phyloP scores from a whole-genome alignment of 192 early-diverging fungal species.

The Coemansia sp. region DNA sequence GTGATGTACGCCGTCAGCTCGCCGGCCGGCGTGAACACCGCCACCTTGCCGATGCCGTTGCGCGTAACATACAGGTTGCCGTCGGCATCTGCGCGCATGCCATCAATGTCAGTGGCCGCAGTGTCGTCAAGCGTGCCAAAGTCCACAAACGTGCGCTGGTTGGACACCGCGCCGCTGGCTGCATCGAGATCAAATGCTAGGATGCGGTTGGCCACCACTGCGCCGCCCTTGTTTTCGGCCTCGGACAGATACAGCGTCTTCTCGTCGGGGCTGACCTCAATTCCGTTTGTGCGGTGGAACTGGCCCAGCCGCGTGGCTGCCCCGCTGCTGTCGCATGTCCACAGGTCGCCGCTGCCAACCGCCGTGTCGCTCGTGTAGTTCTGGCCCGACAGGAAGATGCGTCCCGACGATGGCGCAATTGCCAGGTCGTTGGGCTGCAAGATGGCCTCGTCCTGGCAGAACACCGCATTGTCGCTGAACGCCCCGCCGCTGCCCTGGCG shows the following conservation, averaged over 20 bases:
- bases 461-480: slow-evolving; percentile 10
- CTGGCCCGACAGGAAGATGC: slow-evolving; percentile 47
- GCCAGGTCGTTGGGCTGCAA: slow-evolving; percentile 56
- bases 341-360: slow-evolving; percentile 50
- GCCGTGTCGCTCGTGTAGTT: slow-evolving; percentile 32
- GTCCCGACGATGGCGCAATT: slow-evolving; percentile 30
- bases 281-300: slow-evolving; percentile 56
- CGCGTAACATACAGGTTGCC: slow-evolving; percentile 58
- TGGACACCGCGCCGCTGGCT: slow-evolving; percentile 16
- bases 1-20: slow-evolving; percentile 32
- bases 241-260: slow-evolving; percentile 56
- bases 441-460: slow-evolving; percentile 30
- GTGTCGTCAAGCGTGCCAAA: slow-evolving; percentile 49
- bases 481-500: slow-evolving; percentile 1
- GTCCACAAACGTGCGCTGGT: slow-evolving; percentile 41
- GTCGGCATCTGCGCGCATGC: slow-evolving; percentile 52
- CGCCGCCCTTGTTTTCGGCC: slow-evolving; percentile 37
- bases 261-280: slow-evolving; percentile 56
- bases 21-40: slow-evolving; percentile 44
- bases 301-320: slow-evolving; percentile 27
- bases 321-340: slow-evolving; percentile 46
- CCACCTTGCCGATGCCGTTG: slow-evolving; percentile 51
- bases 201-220: slow-evolving; percentile 48
- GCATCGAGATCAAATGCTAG: slow-evolving; percentile 48
- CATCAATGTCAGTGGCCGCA: slow-evolving; percentile 51